A percentile compares a stretch with the other conserved stretches of the same genome.
Evolutionary conservation across 23 red algal species (phyloP).

Genomic region (Agarophyton chilense): DNA sequence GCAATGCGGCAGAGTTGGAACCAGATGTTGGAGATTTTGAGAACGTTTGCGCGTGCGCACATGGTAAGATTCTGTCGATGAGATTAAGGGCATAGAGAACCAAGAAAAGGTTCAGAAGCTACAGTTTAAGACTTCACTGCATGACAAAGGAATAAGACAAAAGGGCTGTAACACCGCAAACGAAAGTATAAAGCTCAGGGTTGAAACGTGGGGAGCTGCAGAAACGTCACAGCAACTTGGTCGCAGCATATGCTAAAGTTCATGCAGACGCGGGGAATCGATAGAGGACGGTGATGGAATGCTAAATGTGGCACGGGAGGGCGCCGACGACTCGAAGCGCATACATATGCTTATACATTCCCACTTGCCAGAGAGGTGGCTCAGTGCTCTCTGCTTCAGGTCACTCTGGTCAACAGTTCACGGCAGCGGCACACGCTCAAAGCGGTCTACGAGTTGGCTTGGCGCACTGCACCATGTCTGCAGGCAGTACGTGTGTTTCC

Average conservation of each 20-base stretch:
- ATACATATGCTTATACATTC: too few species aligned
- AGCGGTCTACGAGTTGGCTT: too few species aligned
- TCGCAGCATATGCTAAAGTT: background rate
- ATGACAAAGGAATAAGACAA: background rate
- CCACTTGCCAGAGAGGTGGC: too few species aligned
- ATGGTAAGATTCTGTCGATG: background rate
- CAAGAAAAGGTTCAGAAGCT: background rate
- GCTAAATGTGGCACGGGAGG: background rate
- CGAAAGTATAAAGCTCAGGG: background rate
- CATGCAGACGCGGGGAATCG: background rate
- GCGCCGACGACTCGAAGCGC: too few species aligned
- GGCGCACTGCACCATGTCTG: too few species aligned
- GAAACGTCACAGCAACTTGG: background rate
- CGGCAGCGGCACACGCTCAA: too few species aligned
- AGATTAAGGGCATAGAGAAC: background rate
- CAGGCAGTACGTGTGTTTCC: too few species aligned
- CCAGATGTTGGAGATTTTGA: background rate
- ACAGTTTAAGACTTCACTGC: background rate
- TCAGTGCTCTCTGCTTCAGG: too few species aligned
- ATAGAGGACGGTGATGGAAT: background rate
- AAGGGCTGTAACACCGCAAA: too few species aligned
- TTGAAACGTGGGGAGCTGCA: background rate
- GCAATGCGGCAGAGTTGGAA: constrained; percentile 4
- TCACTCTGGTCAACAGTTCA: too few species aligned
- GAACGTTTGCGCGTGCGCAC: background rate